Conservation (phyloP, 805 yeast species). For the Candida pseudofarinosa region DNA sequence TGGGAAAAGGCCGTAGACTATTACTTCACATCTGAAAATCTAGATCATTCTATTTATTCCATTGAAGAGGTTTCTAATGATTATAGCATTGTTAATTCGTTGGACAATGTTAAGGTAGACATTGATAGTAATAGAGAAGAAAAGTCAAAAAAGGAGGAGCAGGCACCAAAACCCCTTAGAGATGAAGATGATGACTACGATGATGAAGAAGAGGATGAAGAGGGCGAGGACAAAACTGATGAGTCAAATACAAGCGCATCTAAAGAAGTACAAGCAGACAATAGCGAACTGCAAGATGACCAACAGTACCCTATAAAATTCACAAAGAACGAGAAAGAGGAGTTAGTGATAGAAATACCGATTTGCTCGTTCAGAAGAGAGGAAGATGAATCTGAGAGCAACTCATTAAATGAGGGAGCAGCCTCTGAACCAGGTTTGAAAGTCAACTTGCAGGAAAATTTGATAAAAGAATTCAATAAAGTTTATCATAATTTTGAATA, state of each 20-base stretch:
- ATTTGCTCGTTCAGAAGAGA: constrained; percentile 18
- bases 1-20: constrained; percentile 69
- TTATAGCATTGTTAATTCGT: constrained; percentile 29
- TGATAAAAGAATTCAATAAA: constrained; percentile 63
- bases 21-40: constrained; percentile 25
- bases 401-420: constrained; percentile 3
- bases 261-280: too few species aligned
- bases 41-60: constrained; percentile 16
- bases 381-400: constrained; percentile 6
- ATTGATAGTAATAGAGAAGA: constrained; percentile 2
- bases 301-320: background rate
- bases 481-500: constrained; percentile 74
- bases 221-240: constrained; percentile 7
- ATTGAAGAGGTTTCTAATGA: constrained; percentile 33
- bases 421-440: constrained; percentile 3
- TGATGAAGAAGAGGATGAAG: constrained; percentile 23
- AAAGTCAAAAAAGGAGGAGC: background rate
- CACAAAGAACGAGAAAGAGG: constrained; percentile 24
- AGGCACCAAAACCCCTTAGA: constrained; percentile 16
- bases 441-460: constrained; percentile 37
- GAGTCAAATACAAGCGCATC: background rate
- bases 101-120: constrained; percentile 21
- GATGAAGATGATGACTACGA: constrained; percentile 37
- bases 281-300: background rate
- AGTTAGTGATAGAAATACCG: constrained; percentile 32